These are phyloP conservation scores for Septoria petroselini DNA, from an alignment of 2,329 filamentous ascomycete genomes.

Conservation along the genomic window DNA sequence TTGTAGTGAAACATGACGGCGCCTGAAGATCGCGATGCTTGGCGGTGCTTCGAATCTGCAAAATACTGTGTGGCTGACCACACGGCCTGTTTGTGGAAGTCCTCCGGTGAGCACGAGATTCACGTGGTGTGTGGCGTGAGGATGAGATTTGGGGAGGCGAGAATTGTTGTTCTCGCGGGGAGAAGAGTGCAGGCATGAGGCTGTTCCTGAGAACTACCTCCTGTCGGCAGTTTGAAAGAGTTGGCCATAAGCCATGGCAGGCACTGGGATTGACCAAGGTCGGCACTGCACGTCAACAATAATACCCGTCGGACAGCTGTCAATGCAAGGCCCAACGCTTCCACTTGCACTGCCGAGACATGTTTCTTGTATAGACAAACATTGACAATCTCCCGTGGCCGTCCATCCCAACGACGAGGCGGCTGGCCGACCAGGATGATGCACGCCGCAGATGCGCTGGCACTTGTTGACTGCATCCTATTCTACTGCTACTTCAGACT, in stretches of 20 bases:
- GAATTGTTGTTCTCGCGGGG: not conserved
- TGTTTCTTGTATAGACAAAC: not conserved
- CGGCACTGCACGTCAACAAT: not conserved
- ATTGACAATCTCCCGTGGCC: conserved; percentile 3
- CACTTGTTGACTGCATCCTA: not conserved
- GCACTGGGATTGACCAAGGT: not conserved
- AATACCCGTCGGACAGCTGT: conserved; percentile 7
- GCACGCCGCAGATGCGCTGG: conserved; percentile 9
- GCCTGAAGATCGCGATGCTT: not conserved
- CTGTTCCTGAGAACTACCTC: conserved; percentile 1
- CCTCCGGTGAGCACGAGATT: too few relatives aligned
- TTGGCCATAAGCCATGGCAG: conserved; percentile 1
- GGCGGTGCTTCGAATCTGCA: not conserved
- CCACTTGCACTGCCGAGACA: not conserved
- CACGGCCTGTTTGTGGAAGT: too few relatives aligned
- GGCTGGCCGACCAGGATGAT: conserved; percentile 1
- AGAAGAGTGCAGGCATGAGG: conserved; percentile 4
- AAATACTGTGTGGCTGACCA: not conserved
- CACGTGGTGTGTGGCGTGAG: too few relatives aligned
- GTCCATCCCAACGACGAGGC: conserved; percentile 2
- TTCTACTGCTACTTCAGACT: too few relatives aligned
- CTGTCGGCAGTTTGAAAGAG: conserved; percentile 8
- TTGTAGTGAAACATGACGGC: not conserved
- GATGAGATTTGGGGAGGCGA: not conserved
- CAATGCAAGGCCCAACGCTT: conserved; percentile 6